phyloP scores from a whole-genome alignment of 129 eudicot species.

The Mikania micrantha region DNA sequence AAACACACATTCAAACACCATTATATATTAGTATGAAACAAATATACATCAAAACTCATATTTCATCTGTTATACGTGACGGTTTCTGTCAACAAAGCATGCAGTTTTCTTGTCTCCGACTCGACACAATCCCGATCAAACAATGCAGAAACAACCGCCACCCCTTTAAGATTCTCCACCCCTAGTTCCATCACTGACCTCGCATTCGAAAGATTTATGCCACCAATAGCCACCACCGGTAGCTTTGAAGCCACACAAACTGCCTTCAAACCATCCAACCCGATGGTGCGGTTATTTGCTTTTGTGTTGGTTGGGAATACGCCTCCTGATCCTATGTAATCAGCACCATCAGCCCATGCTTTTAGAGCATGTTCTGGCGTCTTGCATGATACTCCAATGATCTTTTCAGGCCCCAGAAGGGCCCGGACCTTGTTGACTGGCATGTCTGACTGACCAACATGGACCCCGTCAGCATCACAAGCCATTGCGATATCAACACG shows the following conservation, averaged over 20 bases:
- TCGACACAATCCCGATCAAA: constrained; percentile 71
- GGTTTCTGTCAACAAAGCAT: constrained; percentile 34
- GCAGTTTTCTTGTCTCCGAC: constrained; percentile 42
- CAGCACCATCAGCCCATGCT: constrained; percentile 80
- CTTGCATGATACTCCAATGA: constrained; percentile 89
- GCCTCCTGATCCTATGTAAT: constrained; percentile 91
- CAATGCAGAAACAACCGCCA: constrained; percentile 89
- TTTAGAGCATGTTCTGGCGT: constrained; percentile 69
- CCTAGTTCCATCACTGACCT: constrained; percentile 57
- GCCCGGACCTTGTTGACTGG: constrained; percentile 53
- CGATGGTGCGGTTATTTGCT: constrained; percentile 69
- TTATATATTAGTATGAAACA: constrained; percentile 7
- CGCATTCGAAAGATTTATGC: constrained; percentile 64
- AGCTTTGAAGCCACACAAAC: constrained; percentile 74
- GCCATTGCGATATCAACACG: constrained; percentile 78
- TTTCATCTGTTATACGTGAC: neutral
- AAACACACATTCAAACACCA: neutral
- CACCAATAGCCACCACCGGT: constrained; percentile 96
- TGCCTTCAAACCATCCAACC: constrained; percentile 63
- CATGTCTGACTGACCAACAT: constrained; percentile 94
- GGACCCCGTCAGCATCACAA: constrained; percentile 87
- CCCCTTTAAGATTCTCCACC: constrained; percentile 55
- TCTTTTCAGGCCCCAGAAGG: constrained; percentile 81
- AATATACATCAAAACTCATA: neutral
- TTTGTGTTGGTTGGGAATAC: constrained; percentile 87